These are phyloP conservation scores for Neurospora sp. DNA, from an alignment of 495 filamentous ascomycete species.

Conservation along the genomic window DNA sequence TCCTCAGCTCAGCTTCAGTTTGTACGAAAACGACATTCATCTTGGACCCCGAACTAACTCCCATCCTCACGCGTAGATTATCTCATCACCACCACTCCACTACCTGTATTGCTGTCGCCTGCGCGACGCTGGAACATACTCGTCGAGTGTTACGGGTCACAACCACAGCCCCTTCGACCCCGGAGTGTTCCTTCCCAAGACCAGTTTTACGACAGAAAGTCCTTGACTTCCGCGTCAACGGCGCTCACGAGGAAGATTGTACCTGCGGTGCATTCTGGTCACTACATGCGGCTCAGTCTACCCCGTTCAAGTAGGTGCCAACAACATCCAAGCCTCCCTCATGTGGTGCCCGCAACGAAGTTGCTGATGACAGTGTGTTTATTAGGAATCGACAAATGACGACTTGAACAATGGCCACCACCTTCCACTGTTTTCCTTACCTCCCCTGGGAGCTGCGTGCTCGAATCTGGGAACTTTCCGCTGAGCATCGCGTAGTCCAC, in stretches of 20 bases:
- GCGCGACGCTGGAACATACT: background rate
- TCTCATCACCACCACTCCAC: background rate
- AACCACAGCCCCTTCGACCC: background rate
- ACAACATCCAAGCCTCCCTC: background rate
- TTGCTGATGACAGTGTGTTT: background rate
- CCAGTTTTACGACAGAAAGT: background rate
- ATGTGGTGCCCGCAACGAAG: background rate
- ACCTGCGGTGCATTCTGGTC: background rate
- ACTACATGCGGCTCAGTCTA: background rate
- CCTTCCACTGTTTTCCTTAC: background rate
- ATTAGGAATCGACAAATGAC: background rate
- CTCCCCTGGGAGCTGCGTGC: background rate
- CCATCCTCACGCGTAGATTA: background rate
- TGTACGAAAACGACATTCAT: background rate
- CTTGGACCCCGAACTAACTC: background rate
- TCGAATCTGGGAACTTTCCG: background rate
- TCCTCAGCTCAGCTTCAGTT: background rate
- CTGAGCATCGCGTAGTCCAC: background rate
- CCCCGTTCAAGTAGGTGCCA: background rate
- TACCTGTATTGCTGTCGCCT: background rate
- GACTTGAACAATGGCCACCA: background rate
- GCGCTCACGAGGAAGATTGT: background rate
- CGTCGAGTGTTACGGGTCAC: background rate
- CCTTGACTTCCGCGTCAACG: background rate
- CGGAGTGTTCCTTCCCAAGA: background rate